Base-by-base conservation (phyloP, 805 yeast genomes). In the Candida dajiaensis region DNA sequence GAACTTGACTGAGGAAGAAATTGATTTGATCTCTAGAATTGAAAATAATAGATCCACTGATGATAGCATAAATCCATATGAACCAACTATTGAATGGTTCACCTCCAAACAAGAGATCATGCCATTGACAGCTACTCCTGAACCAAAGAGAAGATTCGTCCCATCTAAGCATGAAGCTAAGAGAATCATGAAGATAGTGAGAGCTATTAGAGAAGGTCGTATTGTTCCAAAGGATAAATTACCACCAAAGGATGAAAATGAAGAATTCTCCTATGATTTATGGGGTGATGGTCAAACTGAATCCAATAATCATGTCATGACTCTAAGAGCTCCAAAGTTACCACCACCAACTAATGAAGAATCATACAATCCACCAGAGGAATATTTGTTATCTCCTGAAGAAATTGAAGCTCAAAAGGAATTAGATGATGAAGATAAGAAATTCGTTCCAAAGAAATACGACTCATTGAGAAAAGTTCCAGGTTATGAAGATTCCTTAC, bases 81-180 rank as follows among this genome's bases (percentile, higher is more conserved):
- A 89, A 64, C 96, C 96, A 49, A 81, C 87, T 35, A 81, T 90
- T 50, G 98, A 94, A 68, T 94, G 97, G 97, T 94, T 94, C 67
- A 86, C 97, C 2, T 77, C 85, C 53, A 76, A 88, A 59, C 73
- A 78, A 35, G 96, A 89, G 70, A 70, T 80, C 19, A 90, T 87
- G 95, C 99, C 99, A 5, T 74, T 94, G 50, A 80, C 89, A 23
- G 96, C 97, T 1, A 83, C 80, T 15, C 98, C 97, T 11, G 99
- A 94, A 71, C 99, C 99, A 47, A 94, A 94, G 71, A 80, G 98
- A 65, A 79, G 99, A 64, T 94, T 94, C 59, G 86, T 89, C 50
- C 99, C 98, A 21, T 92, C 98, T 12, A 89, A 89, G 64, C 92
- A 89, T 65, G 99, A 94, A 72, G 97, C 97, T 31, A 88, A 89